phyloP scores from a whole-genome alignment of 805 yeast genomes.

The Phaffomyces thermotolerans region DNA sequence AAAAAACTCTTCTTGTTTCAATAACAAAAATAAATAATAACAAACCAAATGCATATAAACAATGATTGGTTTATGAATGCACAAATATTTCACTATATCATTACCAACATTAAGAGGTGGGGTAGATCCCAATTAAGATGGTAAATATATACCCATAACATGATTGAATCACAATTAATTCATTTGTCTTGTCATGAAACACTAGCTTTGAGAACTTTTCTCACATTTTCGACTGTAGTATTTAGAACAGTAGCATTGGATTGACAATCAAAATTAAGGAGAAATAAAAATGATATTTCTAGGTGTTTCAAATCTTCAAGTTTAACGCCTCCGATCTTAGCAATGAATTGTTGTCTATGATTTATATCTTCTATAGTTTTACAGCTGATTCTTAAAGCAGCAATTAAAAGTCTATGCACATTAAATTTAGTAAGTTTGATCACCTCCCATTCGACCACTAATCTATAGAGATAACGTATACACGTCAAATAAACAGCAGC shows the following conservation, averaged over 20 bases:
- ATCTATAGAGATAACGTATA: constrained; percentile 19
- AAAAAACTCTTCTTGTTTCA: too few relatives aligned
- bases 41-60: too few relatives aligned
- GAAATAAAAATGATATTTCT: constrained; percentile 44
- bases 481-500: constrained; percentile 25
- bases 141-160: too few relatives aligned
- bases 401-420: constrained; percentile 37
- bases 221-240: background rate
- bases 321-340: constrained; percentile 40
- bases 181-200: background rate
- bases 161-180: background rate
- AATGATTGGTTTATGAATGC: too few relatives aligned
- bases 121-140: too few relatives aligned
- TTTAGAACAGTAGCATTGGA: constrained; percentile 30
- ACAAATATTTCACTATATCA: too few relatives aligned
- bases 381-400: constrained; percentile 39
- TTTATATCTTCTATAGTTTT: constrained; percentile 41
- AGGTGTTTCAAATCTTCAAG: constrained; percentile 37
- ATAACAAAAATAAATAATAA: too few relatives aligned
- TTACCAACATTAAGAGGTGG: too few relatives aligned
- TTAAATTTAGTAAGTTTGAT: constrained; percentile 30
- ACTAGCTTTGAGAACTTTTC: background rate
- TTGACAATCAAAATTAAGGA: constrained; percentile 42
- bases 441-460: constrained; percentile 11
- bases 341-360: constrained; percentile 36